These are phyloP conservation scores for Harringtonia aguacate DNA, from an alignment of 2,329 filamentous ascomycete species.

Conservation along the genomic window DNA sequence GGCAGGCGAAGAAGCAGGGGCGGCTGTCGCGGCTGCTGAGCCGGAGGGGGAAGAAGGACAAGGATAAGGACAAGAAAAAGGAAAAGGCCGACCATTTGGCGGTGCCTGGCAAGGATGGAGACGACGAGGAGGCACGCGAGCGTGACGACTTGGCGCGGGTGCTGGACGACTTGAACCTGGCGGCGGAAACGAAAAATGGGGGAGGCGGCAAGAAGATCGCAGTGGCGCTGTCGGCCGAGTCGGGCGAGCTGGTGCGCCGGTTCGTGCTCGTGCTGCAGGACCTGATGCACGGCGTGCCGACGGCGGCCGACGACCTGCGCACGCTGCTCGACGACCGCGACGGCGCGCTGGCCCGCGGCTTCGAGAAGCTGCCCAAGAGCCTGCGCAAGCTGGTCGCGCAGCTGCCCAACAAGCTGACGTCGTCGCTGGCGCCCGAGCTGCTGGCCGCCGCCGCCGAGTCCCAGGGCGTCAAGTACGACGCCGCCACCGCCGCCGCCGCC, in stretches of 20 bases:
- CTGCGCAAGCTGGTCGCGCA: constrained; percentile 79
- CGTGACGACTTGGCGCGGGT: constrained; percentile 66
- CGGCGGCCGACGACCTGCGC: constrained; percentile 82
- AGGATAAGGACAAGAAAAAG: constrained; percentile 18
- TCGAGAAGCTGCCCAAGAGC: constrained; percentile 61
- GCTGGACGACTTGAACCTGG: constrained; percentile 75
- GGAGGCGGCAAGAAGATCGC: constrained; percentile 27
- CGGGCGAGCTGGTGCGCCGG: constrained; percentile 65
- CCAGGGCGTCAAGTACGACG: constrained; percentile 49
- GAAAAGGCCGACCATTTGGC: constrained; percentile 20
- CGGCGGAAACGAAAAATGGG: constrained; percentile 58
- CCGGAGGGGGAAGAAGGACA: too few relatives aligned
- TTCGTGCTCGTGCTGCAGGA: constrained; percentile 92
- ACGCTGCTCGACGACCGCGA: constrained; percentile 50
- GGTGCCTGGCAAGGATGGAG: constrained; percentile 14
- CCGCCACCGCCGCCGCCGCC: constrained; percentile 26
- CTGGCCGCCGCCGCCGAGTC: constrained; percentile 70
- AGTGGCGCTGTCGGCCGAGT: constrained; percentile 75
- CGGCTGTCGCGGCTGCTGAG: neutral
- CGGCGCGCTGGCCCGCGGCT: constrained; percentile 46
- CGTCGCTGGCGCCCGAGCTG: constrained; percentile 67
- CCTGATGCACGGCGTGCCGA: constrained; percentile 82
- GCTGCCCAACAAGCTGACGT: constrained; percentile 72
- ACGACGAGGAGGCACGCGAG: constrained; percentile 35
- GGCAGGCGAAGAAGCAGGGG: constrained; percentile 13